phyloP scores from a whole-genome alignment of 2,329 filamentous ascomycete species.

The Colletotrichum karsti region DNA sequence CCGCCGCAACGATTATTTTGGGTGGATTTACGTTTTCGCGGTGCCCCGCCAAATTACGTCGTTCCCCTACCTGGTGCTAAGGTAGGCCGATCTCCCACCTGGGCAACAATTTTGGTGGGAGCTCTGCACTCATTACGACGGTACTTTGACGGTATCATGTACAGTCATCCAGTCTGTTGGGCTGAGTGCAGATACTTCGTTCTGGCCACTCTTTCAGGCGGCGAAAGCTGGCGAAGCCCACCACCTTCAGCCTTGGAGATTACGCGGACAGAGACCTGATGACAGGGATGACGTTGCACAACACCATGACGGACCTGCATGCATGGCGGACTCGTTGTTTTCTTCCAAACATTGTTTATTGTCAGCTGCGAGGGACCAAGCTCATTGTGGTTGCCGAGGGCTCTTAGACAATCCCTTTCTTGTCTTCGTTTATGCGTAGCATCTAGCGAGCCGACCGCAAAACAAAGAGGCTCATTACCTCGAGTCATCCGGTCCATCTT shows the following conservation, averaged over 20 bases:
- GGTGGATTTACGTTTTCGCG: conserved; percentile 31
- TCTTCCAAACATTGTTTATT: neutral
- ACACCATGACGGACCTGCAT: neutral
- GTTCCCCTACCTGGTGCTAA: neutral
- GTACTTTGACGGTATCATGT: too few species aligned
- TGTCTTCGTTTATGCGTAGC: too few species aligned
- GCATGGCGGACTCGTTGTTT: too few species aligned
- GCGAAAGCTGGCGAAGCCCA: conserved; percentile 2
- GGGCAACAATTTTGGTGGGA: neutral
- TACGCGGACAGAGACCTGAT: conserved; percentile 24
- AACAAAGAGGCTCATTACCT: neutral
- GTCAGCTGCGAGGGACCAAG: neutral
- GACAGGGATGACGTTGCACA: conserved; percentile 24
- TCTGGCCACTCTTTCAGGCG: neutral
- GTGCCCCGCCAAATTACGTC: conserved; percentile 33
- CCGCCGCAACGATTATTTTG: neutral
- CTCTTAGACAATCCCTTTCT: too few species aligned
- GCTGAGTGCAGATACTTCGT: neutral
- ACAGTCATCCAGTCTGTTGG: neutral
- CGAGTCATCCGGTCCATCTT: neutral
- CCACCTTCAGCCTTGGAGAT: conserved; percentile 22
- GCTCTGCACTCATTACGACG: too few species aligned
- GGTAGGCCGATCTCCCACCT: neutral
- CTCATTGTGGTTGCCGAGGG: too few species aligned
- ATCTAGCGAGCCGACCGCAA: too few species aligned